Evolutionary conservation across 2,329 filamentous ascomycete genomes (phyloP).

Genomic region (Cercospora zeae-maydis): DNA sequence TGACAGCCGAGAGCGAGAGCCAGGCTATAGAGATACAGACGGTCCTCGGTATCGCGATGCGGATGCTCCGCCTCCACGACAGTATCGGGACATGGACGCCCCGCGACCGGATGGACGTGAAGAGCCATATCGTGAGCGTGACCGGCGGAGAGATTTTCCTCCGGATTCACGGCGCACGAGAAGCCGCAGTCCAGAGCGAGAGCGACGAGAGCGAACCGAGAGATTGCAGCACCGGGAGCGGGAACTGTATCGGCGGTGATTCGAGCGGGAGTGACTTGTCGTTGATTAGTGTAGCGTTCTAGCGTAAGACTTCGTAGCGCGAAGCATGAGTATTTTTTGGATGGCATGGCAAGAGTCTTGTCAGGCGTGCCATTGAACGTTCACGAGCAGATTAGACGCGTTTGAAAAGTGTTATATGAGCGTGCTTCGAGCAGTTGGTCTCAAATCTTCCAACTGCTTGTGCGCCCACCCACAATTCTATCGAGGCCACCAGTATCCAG

Average conservation of each 20-base stretch:
- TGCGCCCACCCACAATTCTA: no score
- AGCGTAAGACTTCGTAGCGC: constrained; percentile 4
- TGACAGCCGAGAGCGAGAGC: constrained; percentile 23
- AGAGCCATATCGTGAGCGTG: constrained; percentile 25
- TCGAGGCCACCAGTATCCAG: neutral
- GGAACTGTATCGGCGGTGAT: constrained; percentile 31
- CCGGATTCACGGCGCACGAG: constrained; percentile 31
- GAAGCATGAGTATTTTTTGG: neutral
- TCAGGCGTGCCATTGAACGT: no score
- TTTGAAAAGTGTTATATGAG: no score
- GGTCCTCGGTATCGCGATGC: constrained; percentile 25
- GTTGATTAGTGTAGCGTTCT: constrained; percentile 1
- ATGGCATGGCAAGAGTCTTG: neutral
- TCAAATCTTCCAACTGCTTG: no score
- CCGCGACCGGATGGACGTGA: constrained; percentile 17
- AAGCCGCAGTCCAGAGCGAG: constrained; percentile 31
- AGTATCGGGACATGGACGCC: constrained; percentile 23
- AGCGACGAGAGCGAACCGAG: constrained; percentile 29
- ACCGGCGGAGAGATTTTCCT: constrained; percentile 26
- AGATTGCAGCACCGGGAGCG: constrained; percentile 36
- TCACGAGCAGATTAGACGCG: no score
- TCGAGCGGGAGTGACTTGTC: neutral
- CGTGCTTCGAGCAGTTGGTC: no score
- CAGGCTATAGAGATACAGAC: constrained; percentile 16
- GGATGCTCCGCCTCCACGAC: constrained; percentile 23